Conservation (phyloP, 208 protist species). For the Entamoeba histolytica region DNA sequence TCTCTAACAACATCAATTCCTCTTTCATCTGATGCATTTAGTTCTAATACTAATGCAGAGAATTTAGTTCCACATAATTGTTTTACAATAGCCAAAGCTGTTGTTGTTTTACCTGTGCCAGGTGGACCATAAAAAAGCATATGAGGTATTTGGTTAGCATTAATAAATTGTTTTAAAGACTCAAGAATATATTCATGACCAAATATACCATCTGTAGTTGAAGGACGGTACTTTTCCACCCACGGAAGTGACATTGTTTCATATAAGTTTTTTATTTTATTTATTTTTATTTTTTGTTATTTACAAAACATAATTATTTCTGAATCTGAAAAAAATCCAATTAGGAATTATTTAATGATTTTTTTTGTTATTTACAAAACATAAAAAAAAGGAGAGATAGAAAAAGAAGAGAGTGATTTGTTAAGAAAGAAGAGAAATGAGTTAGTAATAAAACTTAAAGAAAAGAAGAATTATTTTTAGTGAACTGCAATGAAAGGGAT, state of each 20-base stretch:
- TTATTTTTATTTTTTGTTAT: too few species aligned
- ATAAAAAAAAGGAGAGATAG: too few species aligned
- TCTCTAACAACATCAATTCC: slow-evolving; percentile 85
- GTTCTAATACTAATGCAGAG: slow-evolving; percentile 77
- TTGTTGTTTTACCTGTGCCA: slow-evolving; percentile 76
- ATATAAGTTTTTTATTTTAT: too few species aligned
- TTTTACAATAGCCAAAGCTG: slow-evolving; percentile 78
- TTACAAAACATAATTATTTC: too few species aligned
- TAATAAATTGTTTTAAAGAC: neutral
- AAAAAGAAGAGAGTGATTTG: neutral
- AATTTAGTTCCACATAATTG: slow-evolving; percentile 71
- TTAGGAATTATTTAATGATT: too few species aligned
- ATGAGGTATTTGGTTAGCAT: slow-evolving; percentile 64
- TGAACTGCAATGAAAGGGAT: neutral
- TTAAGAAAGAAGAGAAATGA: neutral
- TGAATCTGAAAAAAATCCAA: too few species aligned
- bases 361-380: too few species aligned
- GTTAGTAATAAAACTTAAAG: neutral
- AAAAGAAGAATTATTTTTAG: neutral
- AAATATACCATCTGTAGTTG: neutral
- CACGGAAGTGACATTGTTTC: neutral
- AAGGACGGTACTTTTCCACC: slow-evolving; percentile 7
- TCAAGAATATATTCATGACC: neutral
- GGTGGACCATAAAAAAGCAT: slow-evolving; percentile 93
- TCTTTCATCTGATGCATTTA: slow-evolving; percentile 96